Percentiles rank a stretch among this genome's conserved stretches.
These are phyloP conservation scores for Pseudomassariella vexata DNA, from an alignment of 2,329 filamentous ascomycete genomes.

Conservation along the genomic window DNA sequence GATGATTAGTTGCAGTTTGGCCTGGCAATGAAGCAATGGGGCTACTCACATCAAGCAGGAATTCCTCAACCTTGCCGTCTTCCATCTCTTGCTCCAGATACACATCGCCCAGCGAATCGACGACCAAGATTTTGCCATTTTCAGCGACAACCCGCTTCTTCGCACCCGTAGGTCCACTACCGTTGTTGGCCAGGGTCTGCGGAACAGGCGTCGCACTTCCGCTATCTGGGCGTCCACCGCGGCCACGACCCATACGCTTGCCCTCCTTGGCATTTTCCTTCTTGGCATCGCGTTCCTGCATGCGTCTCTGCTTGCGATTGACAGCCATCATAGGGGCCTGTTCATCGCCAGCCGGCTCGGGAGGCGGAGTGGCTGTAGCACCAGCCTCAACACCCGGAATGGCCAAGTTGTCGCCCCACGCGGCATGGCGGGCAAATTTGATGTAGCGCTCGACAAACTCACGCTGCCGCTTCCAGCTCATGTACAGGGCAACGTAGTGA, in stretches of 20 bases:
- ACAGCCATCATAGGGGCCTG: conserved; percentile 48
- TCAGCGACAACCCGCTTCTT: conserved; percentile 87
- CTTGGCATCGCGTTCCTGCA: conserved; percentile 79
- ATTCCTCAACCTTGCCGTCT: conserved; percentile 78
- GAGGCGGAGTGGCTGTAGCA: conserved; percentile 34
- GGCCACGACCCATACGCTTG: conserved; percentile 32
- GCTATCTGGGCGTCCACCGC: conserved; percentile 30
- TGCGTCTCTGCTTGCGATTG: conserved; percentile 81
- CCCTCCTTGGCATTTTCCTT: conserved; percentile 59
- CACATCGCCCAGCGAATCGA: conserved; percentile 87
- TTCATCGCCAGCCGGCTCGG: conserved; percentile 42
- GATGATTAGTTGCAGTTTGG: conserved; percentile 16
- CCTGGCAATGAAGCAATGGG: conserved; percentile 1
- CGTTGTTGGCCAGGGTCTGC: conserved; percentile 28
- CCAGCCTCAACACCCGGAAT: conserved; percentile 60
- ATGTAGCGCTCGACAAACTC: conserved; percentile 93
- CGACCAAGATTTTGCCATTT: conserved; percentile 92
- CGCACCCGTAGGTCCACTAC: conserved; percentile 61
- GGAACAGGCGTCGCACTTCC: conserved; percentile 50
- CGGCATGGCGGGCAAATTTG: conserved; percentile 77
- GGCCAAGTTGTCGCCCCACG: conserved; percentile 79
- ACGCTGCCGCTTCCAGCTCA: conserved; percentile 83
- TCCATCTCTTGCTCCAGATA: conserved; percentile 91
- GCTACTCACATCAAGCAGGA: conserved; percentile 74
- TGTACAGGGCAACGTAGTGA: conserved; percentile 80